These are phyloP conservation scores for Sporothrix sp. DNA, from an alignment of 2,329 filamentous ascomycete genomes.

Conservation along the genomic window DNA sequence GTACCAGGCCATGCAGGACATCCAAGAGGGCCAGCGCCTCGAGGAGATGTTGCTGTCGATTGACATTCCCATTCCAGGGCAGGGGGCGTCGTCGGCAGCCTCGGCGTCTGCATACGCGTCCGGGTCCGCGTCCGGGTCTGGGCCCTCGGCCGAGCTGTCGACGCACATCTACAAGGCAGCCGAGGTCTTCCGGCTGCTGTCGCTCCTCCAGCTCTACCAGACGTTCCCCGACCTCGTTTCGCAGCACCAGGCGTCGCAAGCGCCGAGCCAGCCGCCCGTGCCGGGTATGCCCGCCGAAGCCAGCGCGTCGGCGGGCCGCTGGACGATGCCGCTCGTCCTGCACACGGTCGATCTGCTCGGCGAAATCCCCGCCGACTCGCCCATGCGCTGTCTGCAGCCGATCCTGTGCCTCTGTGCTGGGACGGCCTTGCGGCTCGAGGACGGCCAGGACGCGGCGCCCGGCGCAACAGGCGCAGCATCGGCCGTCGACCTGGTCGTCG, in stretches of 20 bases:
- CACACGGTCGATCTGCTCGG: constrained; percentile 14
- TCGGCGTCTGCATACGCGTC: constrained; percentile 16
- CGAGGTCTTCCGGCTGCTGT: constrained; percentile 29
- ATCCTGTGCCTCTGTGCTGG: constrained; percentile 19
- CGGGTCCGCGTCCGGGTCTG: too few species aligned
- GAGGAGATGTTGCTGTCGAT: constrained; percentile 28
- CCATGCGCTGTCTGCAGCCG: constrained; percentile 20
- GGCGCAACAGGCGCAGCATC: not conserved
- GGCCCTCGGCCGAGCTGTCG: constrained; percentile 14
- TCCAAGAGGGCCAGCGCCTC: constrained; percentile 27
- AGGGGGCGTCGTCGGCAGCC: not conserved
- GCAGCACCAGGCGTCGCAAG: not conserved
- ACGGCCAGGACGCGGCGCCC: not conserved
- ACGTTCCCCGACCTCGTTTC: constrained; percentile 23
- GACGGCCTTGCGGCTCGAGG: constrained; percentile 13
- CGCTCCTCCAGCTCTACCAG: constrained; percentile 31
- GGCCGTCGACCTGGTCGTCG: not conserved
- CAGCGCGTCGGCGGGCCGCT: not conserved
- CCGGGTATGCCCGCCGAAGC: not conserved
- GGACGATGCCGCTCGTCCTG: constrained; percentile 14
- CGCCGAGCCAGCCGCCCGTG: not conserved
- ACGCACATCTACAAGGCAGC: constrained; percentile 27
- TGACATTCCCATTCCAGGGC: constrained; percentile 15
- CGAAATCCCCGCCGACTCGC: constrained; percentile 17
- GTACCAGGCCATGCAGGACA: constrained; percentile 21